These are phyloP conservation scores for Sporisorium graminicola DNA, from an alignment of 1,284 basidiomycete species.

Conservation along the genomic window DNA sequence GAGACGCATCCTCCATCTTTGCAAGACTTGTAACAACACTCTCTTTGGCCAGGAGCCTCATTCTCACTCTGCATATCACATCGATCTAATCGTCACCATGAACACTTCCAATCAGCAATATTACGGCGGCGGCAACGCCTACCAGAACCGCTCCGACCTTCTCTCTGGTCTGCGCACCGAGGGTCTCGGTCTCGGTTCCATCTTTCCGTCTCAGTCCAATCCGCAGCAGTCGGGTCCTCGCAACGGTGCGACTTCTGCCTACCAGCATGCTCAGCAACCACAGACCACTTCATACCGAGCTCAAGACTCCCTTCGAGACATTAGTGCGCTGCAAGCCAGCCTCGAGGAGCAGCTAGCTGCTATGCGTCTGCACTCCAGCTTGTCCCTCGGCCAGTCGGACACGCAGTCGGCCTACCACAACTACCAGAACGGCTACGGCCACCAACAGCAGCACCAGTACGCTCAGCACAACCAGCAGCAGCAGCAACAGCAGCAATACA, in stretches of 20 bases:
- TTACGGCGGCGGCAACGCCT: conserved; percentile 26
- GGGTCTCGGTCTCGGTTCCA: conserved; percentile 51
- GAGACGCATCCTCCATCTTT: conserved; percentile 10
- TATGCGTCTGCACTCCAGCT: conserved; percentile 51
- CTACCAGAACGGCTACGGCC: conserved; percentile 28
- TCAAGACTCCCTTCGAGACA: conserved; percentile 27
- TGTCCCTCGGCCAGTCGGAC: conserved; percentile 16
- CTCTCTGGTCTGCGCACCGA: conserved; percentile 57
- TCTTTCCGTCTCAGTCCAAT: conserved; percentile 18
- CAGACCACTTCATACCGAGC: conserved; percentile 22
- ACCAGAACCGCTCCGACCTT: conserved; percentile 50
- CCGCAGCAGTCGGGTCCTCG: conserved; percentile 35
- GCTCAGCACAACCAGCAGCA: conserved; percentile 32
- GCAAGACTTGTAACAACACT: conserved; percentile 27
- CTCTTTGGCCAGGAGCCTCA: conserved; percentile 20
- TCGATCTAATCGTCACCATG: conserved; percentile 16
- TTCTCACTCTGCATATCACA: background rate
- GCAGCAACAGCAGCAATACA: conserved; percentile 53
- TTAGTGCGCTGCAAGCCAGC: conserved; percentile 35
- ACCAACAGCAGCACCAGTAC: conserved; percentile 51
- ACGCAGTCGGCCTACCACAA: conserved; percentile 30
- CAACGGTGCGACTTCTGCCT: conserved; percentile 14
- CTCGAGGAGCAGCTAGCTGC: conserved; percentile 60
- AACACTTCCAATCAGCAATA: conserved; percentile 38
- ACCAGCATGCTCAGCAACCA: conserved; percentile 26